Conservation (phyloP, 2,329 filamentous ascomycete species). For the Nemania sp. region DNA sequence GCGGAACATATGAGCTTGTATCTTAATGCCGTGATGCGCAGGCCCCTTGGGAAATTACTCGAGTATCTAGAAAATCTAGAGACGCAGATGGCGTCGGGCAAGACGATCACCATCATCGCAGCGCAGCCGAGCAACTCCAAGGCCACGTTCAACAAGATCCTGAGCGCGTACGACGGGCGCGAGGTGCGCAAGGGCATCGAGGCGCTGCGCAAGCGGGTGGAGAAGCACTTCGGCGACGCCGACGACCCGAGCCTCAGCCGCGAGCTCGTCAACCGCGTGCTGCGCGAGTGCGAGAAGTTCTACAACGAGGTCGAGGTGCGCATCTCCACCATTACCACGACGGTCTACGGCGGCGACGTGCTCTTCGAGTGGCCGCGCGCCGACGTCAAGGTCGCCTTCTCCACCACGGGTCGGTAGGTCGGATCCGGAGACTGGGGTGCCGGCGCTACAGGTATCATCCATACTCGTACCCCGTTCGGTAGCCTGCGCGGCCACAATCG, state of each 20-base stretch:
- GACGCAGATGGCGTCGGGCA: constrained; percentile 64
- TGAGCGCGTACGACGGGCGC: constrained; percentile 77
- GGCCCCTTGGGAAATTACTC: constrained; percentile 85
- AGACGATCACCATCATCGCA: constrained; percentile 67
- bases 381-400: constrained; percentile 64
- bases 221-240: constrained; percentile 95
- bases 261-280: constrained; percentile 59
- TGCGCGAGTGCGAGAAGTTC: constrained; percentile 64
- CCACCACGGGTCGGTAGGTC: constrained; percentile 38
- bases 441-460: too few species aligned
- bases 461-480: constrained; percentile 18
- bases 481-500: constrained; percentile 18
- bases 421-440: constrained; percentile 34
- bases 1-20: constrained; percentile 87
- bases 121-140: constrained; percentile 82
- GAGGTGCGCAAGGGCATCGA: constrained; percentile 91
- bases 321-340: constrained; percentile 61
- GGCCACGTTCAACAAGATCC: constrained; percentile 80
- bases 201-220: constrained; percentile 83
- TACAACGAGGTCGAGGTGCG: constrained; percentile 65
- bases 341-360: constrained; percentile 67
- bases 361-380: constrained; percentile 67
- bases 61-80: constrained; percentile 92
- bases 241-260: constrained; percentile 71
- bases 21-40: constrained; percentile 81